These are phyloP conservation scores for Rheum nobile DNA, from an alignment of 148 eudicot species.

Conservation along the genomic window DNA sequence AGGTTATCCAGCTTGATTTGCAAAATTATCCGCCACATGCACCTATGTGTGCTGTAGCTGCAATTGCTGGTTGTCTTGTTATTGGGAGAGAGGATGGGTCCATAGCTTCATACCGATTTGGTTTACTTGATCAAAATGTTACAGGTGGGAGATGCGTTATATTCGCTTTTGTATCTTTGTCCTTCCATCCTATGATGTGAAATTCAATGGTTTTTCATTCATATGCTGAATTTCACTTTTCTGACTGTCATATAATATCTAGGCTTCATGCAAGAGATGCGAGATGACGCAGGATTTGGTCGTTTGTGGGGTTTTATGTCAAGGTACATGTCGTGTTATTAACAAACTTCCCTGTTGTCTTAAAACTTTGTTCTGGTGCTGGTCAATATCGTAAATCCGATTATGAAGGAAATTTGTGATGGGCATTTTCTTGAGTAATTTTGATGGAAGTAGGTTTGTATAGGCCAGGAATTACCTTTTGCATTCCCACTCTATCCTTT, in stretches of 20 bases:
- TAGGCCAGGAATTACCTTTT: not conserved
- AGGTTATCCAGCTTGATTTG: slow-evolving; percentile 43
- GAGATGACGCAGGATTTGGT: slow-evolving; percentile 82
- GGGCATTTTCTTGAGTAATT: not conserved
- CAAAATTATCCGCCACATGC: slow-evolving; percentile 40
- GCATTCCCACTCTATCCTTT: not conserved
- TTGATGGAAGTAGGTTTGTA: not conserved
- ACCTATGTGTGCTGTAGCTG: slow-evolving; percentile 53
- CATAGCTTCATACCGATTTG: slow-evolving; percentile 56
- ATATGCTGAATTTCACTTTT: not conserved
- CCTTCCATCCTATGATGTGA: not conserved
- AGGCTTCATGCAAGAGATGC: slow-evolving; percentile 68
- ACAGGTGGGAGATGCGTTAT: slow-evolving; percentile 38
- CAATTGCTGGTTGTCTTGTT: slow-evolving; percentile 50
- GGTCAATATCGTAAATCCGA: not conserved
- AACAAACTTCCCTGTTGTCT: not conserved
- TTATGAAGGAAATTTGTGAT: not conserved
- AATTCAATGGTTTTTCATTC: not conserved
- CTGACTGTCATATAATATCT: slow-evolving; percentile 6
- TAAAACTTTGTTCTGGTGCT: not conserved
- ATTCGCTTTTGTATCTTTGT: not conserved
- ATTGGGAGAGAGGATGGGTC: slow-evolving; percentile 90
- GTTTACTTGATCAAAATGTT: slow-evolving; percentile 48
- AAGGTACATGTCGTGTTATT: slow-evolving; percentile 30
- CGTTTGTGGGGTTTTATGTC: slow-evolving; percentile 91